A percentile compares a stretch with the other conserved stretches of the same genome.
Conservation (phyloP, 352 stramenopile species). For the Pythium periplocum region DNA sequence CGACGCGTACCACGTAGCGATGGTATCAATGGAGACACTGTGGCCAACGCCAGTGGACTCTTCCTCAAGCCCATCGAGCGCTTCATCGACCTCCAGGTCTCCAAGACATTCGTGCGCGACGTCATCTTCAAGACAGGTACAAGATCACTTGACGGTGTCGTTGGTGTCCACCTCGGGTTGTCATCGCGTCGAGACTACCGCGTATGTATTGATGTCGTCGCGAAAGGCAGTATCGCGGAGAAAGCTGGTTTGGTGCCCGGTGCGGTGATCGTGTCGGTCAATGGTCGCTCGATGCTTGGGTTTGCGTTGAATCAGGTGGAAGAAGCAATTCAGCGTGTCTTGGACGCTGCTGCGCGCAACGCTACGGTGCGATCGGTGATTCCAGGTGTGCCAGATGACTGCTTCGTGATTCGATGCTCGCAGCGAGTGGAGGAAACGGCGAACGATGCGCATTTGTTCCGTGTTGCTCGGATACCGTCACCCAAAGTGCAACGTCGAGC, state of each 20-base stretch:
- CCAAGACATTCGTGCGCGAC: conserved; percentile 13
- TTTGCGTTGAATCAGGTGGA: conserved; percentile 49
- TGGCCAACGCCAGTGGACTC: too few species aligned
- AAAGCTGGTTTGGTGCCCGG: conserved; percentile 38
- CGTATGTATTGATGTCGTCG: conserved; percentile 61
- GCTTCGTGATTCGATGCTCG: conserved; percentile 28
- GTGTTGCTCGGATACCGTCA: conserved; percentile 70
- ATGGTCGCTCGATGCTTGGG: conserved; percentile 44
- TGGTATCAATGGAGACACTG: too few species aligned
- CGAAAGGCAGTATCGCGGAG: conserved; percentile 42
- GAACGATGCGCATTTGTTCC: conserved; percentile 60
- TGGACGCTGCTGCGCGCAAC: background rate
- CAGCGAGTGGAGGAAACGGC: conserved; percentile 62
- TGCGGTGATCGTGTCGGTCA: conserved; percentile 53
- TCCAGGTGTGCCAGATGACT: background rate
- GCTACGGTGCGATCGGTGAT: background rate
- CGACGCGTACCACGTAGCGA: too few species aligned
- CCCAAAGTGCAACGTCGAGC: conserved; percentile 27
- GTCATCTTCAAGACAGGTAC: conserved; percentile 21
- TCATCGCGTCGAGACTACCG: conserved; percentile 59
- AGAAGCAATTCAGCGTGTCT: conserved; percentile 19
- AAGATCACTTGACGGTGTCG: conserved; percentile 24
- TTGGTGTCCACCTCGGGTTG: conserved; percentile 54
- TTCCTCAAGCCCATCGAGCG: conserved; percentile 22
- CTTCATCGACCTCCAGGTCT: conserved; percentile 40